Percentiles rank a stretch among this genome's conserved stretches.
Evolutionary conservation across 148 eudicot genomes (phyloP).

Genomic region (Arbutus unedo): DNA sequence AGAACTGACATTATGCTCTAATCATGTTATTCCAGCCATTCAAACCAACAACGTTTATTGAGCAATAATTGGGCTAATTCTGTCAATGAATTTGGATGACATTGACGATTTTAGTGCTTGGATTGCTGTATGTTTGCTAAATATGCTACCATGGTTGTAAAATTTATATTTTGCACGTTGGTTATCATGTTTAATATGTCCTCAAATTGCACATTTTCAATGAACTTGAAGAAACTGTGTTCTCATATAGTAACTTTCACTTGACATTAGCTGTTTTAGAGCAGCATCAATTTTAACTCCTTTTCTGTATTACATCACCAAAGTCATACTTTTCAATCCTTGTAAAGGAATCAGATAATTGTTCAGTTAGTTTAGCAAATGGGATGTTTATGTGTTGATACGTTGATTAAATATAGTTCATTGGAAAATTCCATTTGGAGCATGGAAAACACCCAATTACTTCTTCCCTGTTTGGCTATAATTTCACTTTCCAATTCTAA

Average conservation of each 20-base stretch:
- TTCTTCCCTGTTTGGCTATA: neutral
- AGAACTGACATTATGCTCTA: neutral
- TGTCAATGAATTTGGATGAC: neutral
- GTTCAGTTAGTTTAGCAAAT: neutral
- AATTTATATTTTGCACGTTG: neutral
- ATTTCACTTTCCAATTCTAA: neutral
- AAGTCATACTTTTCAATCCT: neutral
- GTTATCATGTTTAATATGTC: neutral
- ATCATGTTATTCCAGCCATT: neutral
- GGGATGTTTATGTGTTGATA: neutral
- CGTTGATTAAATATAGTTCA: neutral
- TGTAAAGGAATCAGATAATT: neutral
- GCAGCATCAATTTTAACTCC: neutral
- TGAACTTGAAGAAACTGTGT: neutral
- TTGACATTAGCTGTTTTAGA: neutral
- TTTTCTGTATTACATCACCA: neutral
- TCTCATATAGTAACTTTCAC: neutral
- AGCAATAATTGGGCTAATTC: neutral
- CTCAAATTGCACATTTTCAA: neutral
- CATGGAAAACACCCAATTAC: neutral
- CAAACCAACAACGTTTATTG: neutral
- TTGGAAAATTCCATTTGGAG: neutral
- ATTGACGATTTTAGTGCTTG: neutral
- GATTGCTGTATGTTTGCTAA: neutral
- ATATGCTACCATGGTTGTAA: neutral